Conservation (phyloP, 352 stramenopile genomes). For the Saprolegnia diclina region DNA sequence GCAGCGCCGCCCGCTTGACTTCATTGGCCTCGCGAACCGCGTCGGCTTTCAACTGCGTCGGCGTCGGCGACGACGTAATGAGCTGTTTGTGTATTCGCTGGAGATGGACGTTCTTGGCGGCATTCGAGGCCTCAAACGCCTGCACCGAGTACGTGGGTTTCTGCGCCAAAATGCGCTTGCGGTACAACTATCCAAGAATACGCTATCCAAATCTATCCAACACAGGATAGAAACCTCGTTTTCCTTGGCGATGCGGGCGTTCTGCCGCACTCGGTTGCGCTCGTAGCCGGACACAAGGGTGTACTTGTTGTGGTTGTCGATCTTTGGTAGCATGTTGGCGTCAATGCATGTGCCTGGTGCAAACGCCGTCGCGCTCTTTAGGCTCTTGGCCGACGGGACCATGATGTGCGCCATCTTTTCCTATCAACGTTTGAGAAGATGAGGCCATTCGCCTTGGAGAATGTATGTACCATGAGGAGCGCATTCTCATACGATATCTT, state of each 20-base stretch:
- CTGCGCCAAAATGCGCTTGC: constrained; percentile 10
- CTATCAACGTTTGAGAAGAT: not conserved
- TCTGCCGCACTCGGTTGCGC: not conserved
- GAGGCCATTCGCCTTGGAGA: not conserved
- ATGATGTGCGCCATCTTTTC: constrained; percentile 26
- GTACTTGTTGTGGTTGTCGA: constrained; percentile 26
- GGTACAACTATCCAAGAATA: constrained; percentile 9
- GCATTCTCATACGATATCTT: constrained; percentile 13
- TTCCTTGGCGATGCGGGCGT: constrained; percentile 19
- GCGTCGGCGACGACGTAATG: constrained; percentile 10
- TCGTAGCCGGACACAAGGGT: constrained; percentile 11
- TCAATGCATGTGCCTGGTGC: constrained; percentile 17
- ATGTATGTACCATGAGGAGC: constrained; percentile 5
- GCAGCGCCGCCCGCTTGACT: not conserved
- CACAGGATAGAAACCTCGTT: not conserved
- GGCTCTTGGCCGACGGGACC: not conserved
- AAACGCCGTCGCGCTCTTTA: not conserved
- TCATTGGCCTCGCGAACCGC: not conserved
- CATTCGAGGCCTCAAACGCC: not conserved
- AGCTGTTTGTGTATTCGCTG: constrained; percentile 14
- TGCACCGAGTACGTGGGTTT: constrained; percentile 19
- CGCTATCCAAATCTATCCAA: too few species aligned
- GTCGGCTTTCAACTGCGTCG: constrained; percentile 5
- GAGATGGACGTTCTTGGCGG: not conserved
- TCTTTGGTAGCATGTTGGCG: constrained; percentile 19